Evolutionary conservation across 768 basidiomycete genomes (phyloP), one percentile per base, ranked within the genome.

Genomic region (Pholiota molesta): DNA sequence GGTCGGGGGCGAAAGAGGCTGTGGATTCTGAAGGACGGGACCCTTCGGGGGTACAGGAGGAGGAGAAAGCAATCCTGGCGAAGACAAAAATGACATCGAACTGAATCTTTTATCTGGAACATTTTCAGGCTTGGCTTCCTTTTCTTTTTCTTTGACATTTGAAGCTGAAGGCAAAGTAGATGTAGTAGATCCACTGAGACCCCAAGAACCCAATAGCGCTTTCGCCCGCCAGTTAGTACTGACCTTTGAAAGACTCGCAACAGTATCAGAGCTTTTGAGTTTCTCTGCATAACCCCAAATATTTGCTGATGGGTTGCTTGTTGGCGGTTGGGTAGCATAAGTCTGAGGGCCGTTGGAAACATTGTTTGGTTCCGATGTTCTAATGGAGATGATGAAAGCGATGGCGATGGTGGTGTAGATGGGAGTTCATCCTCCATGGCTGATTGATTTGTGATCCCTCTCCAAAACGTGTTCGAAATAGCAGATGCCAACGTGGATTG

Each of bases 191-290:
- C 52, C 57, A 29, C 26, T 63, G 31, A 68, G 65, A 29, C 75
- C 72, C 82, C 81, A 83, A 26, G 77, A 65, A n/a, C 76, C 76
- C 58, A 81, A 65, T 49, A 87, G 67, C 16, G 87, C 86, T 65
- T 80, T 87, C 19, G 89, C 90, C 19, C 85, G 83, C 88, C 87
- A 90, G 63, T 92, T 92, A 26, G 83, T 89, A 72, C 90, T 87
- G 57, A 83, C 86, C 74, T 91, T 94, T 2, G 92, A 79, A 16
- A 92, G 73, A 1, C 83, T 79, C 13, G 92, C 91, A 39, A 86
- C 79, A 1, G 90, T 76, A 68, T 92, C 89, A 2, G 90, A 91
- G 57, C 90, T 86, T 69, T 83, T 88, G 14, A 93, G 68, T 68
- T 87, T 91, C 66, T 85, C 89, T 0, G 92, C 88, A 68, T 92